phyloP scores from a whole-genome alignment of 1,139 yeast genomes.

The Yamadazyma diospyri region DNA sequence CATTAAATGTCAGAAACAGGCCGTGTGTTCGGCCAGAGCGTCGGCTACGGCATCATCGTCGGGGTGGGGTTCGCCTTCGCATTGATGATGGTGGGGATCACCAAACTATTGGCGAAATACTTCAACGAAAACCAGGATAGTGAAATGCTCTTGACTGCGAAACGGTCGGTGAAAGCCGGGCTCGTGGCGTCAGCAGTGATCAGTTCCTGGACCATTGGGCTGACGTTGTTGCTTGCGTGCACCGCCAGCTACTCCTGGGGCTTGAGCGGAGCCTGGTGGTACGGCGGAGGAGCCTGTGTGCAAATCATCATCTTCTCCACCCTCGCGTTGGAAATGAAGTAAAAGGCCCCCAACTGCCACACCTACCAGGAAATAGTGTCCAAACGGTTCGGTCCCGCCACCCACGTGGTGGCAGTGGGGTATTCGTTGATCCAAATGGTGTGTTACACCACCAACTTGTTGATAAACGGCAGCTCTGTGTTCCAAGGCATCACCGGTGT shows the following conservation, averaged over 20 bases:
- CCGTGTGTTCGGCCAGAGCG: slow-evolving; percentile 17
- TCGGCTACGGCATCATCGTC: slow-evolving; percentile 38
- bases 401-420: slow-evolving; percentile 15
- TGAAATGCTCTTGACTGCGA: slow-evolving; percentile 37
- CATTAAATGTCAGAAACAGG: too few species aligned
- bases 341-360: slow-evolving; percentile 73
- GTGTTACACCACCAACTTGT: slow-evolving; percentile 17
- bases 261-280: slow-evolving; percentile 30
- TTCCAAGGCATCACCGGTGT: slow-evolving; percentile 18
- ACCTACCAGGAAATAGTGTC: slow-evolving; percentile 70
- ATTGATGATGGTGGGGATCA: slow-evolving; percentile 30
- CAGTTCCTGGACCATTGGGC: slow-evolving; percentile 39
- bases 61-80: slow-evolving; percentile 43
- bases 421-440: slow-evolving; percentile 18
- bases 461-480: slow-evolving; percentile 17
- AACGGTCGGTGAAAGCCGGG: slow-evolving; percentile 32
- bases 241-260: slow-evolving; percentile 27
- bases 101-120: slow-evolving; percentile 25
- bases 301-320: slow-evolving; percentile 73
- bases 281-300: slow-evolving; percentile 74
- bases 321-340: slow-evolving; percentile 72
- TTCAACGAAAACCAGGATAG: slow-evolving; percentile 36
- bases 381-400: slow-evolving; percentile 58
- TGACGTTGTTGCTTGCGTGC: slow-evolving; percentile 31
- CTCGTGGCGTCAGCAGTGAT: slow-evolving; percentile 38